Base-by-base conservation (phyloP, 805 yeast genomes). In the Candida maris region DNA sequence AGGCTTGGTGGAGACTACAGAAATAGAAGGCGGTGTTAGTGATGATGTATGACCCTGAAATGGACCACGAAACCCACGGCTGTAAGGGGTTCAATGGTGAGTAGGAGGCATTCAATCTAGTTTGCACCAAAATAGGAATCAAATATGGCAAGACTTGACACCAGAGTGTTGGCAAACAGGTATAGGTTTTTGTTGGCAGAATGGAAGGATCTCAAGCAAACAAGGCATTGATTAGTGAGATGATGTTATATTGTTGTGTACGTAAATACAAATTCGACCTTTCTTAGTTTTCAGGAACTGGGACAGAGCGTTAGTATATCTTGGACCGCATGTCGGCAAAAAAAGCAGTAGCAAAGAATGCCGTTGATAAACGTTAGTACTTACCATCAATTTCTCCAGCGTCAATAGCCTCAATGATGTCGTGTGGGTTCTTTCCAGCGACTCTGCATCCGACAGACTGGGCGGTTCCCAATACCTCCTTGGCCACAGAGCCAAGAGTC, bases 371-470 rank as follows among this genome's bases (percentile, higher is more conserved):
- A 12, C 18, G n/a, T n/a, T 23, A 63, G 62, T 54, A 66, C 69
- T 57, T 55, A 59, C 64, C 71, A 70, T 91, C 97, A 67, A 93
- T 82, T 75, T 88, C 96, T 75, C 98, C 98, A 72, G 83, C 91
- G 78, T 91, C 81, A 71, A 93, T 93, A 71, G 91, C 96, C 61
- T 89, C 98, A 65, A 93, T 91, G 77, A 91, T 83, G 73, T 85
- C 97, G 71, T 93, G 97, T 60, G 98, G 96, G 82, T 91, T 91
- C 82, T 93, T 91, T 77, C 89, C 94, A 74, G 88, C 91, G 68
- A 93, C 97, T 77, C 97, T 89, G 78, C 96, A 89, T 65, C 98
- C 98, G 66, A 93, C 94, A 54, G 97, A 89, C 79, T 91, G 97
- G 62, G 97, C 97, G 71, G 98, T 93, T 73, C 98, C 98, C 69